Base-by-base conservation (phyloP, 139 green algal genomes). In the Astrephomene gubernaculifera region DNA sequence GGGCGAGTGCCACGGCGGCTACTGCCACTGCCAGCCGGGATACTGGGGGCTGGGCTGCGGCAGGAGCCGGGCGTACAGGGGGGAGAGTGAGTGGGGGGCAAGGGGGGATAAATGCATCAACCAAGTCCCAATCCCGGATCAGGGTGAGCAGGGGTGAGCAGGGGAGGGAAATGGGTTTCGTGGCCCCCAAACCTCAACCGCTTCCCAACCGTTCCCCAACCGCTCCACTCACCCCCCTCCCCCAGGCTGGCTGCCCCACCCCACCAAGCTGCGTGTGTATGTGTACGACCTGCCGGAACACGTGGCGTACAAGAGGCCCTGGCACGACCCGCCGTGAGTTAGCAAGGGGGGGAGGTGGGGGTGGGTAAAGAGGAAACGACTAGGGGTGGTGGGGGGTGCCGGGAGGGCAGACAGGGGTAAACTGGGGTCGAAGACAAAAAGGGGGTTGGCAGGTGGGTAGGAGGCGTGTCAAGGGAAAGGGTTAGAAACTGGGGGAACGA, bases 21-120 rank as follows among this genome's bases (percentile, higher is more conserved):
- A 65, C 33, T 90, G 86, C 67, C 81, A 90, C 54, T 90, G 86
- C 54, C 6, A 81, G 52, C 1, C 64, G 1, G 60, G 71, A 1
- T 82, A 36, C 65, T 90, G 86, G 86, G 86, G 86, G 4, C 75
- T 85, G 49, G 86, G 69, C 52, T 90, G 86, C 81, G 44, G 8
- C 33, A 38, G 86, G 17, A 81, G 36, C 53, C 61, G 71, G 39
- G 86, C 81, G 25, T 90, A 82, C 36, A 49, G 4, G 14, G 43
- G 39, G 8, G 39, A 75, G 12, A 25, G 69, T 75, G 69, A 54
- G 69, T 36, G 69, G 2, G 27, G 57, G 57, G 6, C 57, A 22
- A 33, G 57, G 57, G 19, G 14, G 57, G 57, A 22, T 22, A 22
- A 65, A 33, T 9, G 49, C 49, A 17, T 12, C 12, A 12, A 57